These are phyloP conservation scores for Mucor plumbeus DNA, from an alignment of 371 early-diverging fungal species.

Conservation along the genomic window DNA sequence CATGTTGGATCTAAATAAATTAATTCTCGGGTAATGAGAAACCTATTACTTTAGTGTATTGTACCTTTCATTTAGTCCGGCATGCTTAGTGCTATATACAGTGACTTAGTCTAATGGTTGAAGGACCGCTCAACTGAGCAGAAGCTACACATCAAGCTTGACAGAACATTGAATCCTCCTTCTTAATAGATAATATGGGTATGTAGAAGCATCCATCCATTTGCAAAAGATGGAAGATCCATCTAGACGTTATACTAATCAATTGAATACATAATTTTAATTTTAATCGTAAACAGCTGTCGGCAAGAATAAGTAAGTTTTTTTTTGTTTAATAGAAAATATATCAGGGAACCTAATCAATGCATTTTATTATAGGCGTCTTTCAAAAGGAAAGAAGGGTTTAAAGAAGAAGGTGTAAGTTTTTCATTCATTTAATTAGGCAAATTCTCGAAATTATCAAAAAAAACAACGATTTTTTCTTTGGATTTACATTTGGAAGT, in stretches of 20 bases:
- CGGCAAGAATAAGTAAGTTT: constrained; percentile 93
- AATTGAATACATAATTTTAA: constrained; percentile 3
- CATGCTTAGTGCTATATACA: not conserved
- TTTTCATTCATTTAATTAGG: not conserved
- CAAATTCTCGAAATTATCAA: not conserved
- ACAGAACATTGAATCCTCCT: constrained; percentile 21
- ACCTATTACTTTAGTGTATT: not conserved
- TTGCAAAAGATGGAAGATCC: constrained; percentile 7
- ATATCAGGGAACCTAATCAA: constrained; percentile 3
- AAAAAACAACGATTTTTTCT: not conserved
- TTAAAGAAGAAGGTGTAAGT: too few relatives aligned
- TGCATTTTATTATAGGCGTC: constrained; percentile 54
- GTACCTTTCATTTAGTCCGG: not conserved
- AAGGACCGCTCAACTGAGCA: not conserved
- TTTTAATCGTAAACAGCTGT: constrained; percentile 64
- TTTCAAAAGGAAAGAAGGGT: constrained; percentile 80
- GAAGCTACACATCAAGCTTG: constrained; percentile 5
- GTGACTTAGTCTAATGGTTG: not conserved
- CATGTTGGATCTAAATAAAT: not conserved
- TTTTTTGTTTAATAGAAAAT: not conserved
- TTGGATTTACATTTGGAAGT: not conserved
- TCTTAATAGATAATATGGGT: constrained; percentile 48
- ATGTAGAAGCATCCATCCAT: constrained; percentile 40
- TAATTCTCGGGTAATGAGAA: not conserved
- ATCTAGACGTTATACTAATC: constrained; percentile 13